A percentile compares a stretch with the other conserved stretches of the same genome.
phyloP scores from a whole-genome alignment of 2,329 filamentous ascomycete genomes.

The Penicillium frequentans region DNA sequence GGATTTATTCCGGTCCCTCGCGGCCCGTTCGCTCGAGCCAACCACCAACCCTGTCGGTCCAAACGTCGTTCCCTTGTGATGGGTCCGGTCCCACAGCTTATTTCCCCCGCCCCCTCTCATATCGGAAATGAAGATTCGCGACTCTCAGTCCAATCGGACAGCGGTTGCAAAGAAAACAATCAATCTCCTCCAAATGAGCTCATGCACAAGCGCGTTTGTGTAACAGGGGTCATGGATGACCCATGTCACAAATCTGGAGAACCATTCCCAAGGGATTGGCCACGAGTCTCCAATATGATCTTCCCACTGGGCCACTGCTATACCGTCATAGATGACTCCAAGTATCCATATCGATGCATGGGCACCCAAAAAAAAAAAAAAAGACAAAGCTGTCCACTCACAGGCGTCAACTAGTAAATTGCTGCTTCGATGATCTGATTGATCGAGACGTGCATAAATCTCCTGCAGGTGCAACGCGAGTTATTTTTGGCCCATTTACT shows the following conservation, averaged over 20 bases:
- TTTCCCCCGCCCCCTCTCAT: background rate
- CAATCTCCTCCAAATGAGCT: background rate
- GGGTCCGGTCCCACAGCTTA: conserved; percentile 1
- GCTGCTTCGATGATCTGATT: conserved; percentile 15
- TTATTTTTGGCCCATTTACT: conserved; percentile 25
- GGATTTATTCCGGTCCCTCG: conserved; percentile 40
- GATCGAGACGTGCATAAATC: conserved; percentile 22
- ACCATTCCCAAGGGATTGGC: background rate
- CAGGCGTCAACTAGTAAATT: conserved; percentile 3
- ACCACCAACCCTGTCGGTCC: conserved; percentile 8
- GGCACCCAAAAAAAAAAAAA: background rate
- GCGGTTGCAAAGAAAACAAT: background rate
- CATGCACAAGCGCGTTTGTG: background rate
- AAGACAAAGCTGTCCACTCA: background rate
- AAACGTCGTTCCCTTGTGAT: conserved; percentile 11
- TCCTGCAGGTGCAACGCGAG: conserved; percentile 23
- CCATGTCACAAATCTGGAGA: background rate
- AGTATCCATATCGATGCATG: background rate
- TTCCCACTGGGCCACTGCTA: background rate
- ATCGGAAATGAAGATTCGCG: background rate
- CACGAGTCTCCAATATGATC: background rate
- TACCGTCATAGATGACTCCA: background rate
- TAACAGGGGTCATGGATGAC: background rate
- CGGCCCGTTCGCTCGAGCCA: conserved; percentile 15
- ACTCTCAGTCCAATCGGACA: conserved; percentile 1